phyloP scores from a whole-genome alignment of 2,329 filamentous ascomycete genomes.

The Fusarium abutilonis region DNA sequence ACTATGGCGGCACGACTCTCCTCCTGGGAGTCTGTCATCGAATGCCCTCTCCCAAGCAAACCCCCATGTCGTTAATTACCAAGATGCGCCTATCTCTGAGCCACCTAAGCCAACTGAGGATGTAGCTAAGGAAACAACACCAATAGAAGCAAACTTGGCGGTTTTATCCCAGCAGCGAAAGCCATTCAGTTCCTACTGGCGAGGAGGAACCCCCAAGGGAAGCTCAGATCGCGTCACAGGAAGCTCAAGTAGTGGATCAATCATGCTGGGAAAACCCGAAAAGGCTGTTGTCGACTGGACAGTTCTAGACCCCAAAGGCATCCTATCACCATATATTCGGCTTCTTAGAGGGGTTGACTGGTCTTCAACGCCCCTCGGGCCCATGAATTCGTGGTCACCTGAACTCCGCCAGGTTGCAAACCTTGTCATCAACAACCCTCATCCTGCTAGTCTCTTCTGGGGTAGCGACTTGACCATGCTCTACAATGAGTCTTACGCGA shows the following conservation, averaged over 20 bases:
- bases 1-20: slow-evolving; percentile 43
- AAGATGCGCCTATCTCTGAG: background rate
- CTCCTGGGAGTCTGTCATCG: slow-evolving; percentile 6
- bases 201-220: slow-evolving; percentile 16
- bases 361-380: slow-evolving; percentile 55
- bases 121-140: background rate
- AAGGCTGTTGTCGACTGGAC: slow-evolving; percentile 53
- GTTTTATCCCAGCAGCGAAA: background rate
- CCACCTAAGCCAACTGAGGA: background rate
- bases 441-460: slow-evolving; percentile 68
- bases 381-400: slow-evolving; percentile 55
- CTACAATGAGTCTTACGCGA: slow-evolving; percentile 70
- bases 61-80: background rate
- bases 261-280: slow-evolving; percentile 47
- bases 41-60: background rate
- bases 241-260: slow-evolving; percentile 44
- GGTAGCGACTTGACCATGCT: slow-evolving; percentile 69
- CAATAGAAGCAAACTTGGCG: slow-evolving; percentile 1
- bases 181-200: background rate
- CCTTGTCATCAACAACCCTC: slow-evolving; percentile 51
- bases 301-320: slow-evolving; percentile 42
- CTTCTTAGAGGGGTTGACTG: slow-evolving; percentile 53
- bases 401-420: slow-evolving; percentile 57
- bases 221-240: slow-evolving; percentile 45
- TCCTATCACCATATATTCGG: slow-evolving; percentile 45